Conservation (phyloP, 441 rosid genomes). For the Euphorbia schlechtendalii region DNA sequence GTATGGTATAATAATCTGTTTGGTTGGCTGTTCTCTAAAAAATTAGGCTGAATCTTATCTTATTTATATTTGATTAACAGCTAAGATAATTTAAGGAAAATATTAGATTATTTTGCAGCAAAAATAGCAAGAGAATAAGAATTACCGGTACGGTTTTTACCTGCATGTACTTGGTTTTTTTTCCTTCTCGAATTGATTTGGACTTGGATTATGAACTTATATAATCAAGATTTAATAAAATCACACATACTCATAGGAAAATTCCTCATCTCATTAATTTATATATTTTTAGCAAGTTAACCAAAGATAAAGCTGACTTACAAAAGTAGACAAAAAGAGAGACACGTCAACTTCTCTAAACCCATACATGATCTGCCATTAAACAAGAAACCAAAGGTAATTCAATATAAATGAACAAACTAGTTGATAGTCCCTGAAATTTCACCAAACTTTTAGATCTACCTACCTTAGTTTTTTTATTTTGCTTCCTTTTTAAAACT, state of each 20-base stretch:
- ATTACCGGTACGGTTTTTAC: too few species aligned
- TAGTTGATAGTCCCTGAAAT: background rate
- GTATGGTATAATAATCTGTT: too few species aligned
- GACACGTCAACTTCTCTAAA: constrained; percentile 1
- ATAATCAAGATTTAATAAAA: too few species aligned
- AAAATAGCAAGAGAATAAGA: too few species aligned
- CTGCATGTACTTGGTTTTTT: too few species aligned
- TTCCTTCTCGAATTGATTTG: too few species aligned
- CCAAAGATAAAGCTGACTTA: constrained; percentile 6
- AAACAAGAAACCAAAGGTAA: constrained; percentile 7
- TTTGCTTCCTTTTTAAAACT: constrained; percentile 51
- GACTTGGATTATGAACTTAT: too few species aligned
- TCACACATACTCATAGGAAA: background rate
- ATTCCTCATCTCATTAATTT: background rate
- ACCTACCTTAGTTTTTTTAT: constrained; percentile 19
- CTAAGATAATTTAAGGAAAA: too few species aligned
- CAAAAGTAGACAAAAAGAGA: background rate
- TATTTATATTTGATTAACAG: too few species aligned
- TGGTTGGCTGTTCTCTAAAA: too few species aligned
- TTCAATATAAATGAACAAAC: constrained; percentile 7
- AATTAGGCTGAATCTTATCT: too few species aligned
- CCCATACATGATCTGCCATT: constrained; percentile 1
- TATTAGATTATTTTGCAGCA: too few species aligned
- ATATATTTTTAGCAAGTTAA: background rate
- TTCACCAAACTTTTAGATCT: constrained; percentile 35